Evolutionary conservation across 148 eudicot species (phyloP).

Genomic region (Drosera capensis): DNA sequence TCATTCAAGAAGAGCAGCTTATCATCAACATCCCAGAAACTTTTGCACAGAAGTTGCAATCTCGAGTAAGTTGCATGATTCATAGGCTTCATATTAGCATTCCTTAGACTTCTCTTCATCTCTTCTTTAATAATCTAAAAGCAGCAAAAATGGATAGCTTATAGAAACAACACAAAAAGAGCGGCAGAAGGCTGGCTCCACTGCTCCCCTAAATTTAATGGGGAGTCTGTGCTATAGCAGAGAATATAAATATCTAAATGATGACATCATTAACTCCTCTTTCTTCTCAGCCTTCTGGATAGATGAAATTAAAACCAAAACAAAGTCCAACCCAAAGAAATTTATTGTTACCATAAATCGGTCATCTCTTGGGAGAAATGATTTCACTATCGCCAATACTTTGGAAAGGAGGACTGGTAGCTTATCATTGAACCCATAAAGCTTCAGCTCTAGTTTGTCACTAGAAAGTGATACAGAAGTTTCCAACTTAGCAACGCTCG

Average conservation of each 20-base stretch:
- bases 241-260: no score
- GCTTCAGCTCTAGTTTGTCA: constrained; percentile 82
- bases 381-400: constrained; percentile 49
- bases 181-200: background rate
- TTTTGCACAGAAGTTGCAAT: constrained; percentile 70
- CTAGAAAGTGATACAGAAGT: constrained; percentile 71
- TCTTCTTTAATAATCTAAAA: constrained; percentile 95
- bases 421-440: constrained; percentile 89
- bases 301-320: no score
- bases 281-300: no score
- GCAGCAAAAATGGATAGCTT: background rate
- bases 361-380: constrained; percentile 63
- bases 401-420: constrained; percentile 70
- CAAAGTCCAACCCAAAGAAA: no score
- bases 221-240: no score
- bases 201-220: background rate
- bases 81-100: constrained; percentile 88
- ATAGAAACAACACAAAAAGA: background rate
- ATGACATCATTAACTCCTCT: no score
- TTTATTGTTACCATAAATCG: constrained; percentile 88
- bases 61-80: constrained; percentile 78
- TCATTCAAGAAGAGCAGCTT: constrained; percentile 50
- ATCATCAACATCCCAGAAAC: constrained; percentile 83
- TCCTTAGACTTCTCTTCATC: constrained; percentile 70
- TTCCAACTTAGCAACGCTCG: constrained; percentile 87